Base-by-base conservation (phyloP, 2,329 filamentous ascomycete species). In the Cordyceps militaris region DNA sequence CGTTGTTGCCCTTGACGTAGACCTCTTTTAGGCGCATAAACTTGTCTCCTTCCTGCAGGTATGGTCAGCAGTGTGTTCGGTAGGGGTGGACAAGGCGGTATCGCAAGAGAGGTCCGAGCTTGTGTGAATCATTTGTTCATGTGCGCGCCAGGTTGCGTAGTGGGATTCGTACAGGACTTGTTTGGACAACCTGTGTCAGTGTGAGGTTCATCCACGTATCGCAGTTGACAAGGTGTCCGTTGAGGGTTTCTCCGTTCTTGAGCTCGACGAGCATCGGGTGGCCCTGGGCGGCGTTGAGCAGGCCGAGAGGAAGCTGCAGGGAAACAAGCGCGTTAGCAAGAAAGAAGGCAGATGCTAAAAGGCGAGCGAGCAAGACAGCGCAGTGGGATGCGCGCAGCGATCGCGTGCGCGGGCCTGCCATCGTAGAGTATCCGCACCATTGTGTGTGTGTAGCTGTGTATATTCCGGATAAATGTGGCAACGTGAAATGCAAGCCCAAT, bases 181-280 rank as follows among this genome's bases (percentile, higher is more conserved):
- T 97, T 75, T 97, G 93, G 36, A 97, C 90, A 23, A 99, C 95
- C 73, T 97, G 94, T 74, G 94, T 96, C 64, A 99, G 76, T 2
- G 93, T 97, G 66, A 99, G 78, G 76, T 99, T 99, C 94, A 99
- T 99, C 91, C 94, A 99, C 50, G 93, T 99, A 73, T 99, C 94
- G 84, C 93, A 99, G 73, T 88, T 91, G 72, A 97, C 88, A 60
- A 99, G 80, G 70, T 97, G 91, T 62, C 94, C 94, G 76, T 97
- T 99, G 61, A 99, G 83, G 0, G 94, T 97, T 75, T 99, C 92
- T 76, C 92, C 92, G 69, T 93, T 96, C 80, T 97, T 97, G 64
- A 97, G 87, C 79, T 97, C 92, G 64, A 97, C 92, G 58, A 96
- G 87, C 88, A 97, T 97, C 4, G 94, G 93, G 72, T 97, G 91